Base-by-base conservation (phyloP, 1,284 basidiomycete genomes). In the Tilletia setariae region DNA sequence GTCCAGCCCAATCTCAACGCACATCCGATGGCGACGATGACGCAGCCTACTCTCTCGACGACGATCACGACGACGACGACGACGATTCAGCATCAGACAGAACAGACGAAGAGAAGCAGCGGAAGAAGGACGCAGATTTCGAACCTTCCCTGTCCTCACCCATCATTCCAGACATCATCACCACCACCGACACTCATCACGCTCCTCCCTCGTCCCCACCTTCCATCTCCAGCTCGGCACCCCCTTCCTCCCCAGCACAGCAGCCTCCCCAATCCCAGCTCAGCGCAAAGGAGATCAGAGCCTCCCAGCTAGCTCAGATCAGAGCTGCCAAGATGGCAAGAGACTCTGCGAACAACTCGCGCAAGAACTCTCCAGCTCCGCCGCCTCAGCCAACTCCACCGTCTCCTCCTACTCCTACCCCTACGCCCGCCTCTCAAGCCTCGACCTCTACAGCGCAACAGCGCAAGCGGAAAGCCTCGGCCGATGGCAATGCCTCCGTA, bases 251-350 rank as follows among this genome's bases (percentile, higher is more conserved):
- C 28, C 56, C 56, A 9, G 56, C 32, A 30, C 28, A 32, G 53
- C 11, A 44, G 46, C 46, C 46, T 16, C 46, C 46, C 19, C 46
- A 49, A 16, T n/a, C 56, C 16, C 56, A 61, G 32, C 28, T 11
- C 28, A 61, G 30, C 32, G 56, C 56, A 13, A 61, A 61, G n/a
- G 56, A 61, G 28, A 21, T 35, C 19, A 25, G 56, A 25, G 56
- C 56, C 32, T 61, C 56, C 19, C 56, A 61, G n/a, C 56, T 61
- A 8, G 56, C 56, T 19, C 56, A 61, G 19, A 61, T 61, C 56
- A 25, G 56, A 19, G 56, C 56, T 11, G 56, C 56, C 16, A 61
- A 61, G 56, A 61, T 32, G 25, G 56, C 28, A 16, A 40, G 35
- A 40, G 35, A 40, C 35, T 40, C 35, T 4, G 35, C 35, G 6